Evolutionary conservation across 306 rosid genomes (phyloP).

Genomic region (Macrotyloma uniflorum): DNA sequence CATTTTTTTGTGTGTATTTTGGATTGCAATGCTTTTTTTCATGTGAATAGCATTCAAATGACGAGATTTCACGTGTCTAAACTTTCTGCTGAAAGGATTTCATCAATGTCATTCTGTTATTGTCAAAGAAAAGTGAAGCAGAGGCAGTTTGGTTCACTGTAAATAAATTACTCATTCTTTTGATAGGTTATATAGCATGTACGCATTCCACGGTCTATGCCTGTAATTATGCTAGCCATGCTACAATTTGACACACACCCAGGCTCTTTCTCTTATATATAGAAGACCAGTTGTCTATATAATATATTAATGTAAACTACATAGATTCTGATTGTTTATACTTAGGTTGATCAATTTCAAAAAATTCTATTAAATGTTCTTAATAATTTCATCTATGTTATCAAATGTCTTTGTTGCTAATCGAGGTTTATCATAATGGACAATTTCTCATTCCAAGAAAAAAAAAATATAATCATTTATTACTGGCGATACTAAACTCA

Average conservation of each 20-base stretch:
- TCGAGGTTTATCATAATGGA: background rate
- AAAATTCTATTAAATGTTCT: background rate
- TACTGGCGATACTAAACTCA: background rate
- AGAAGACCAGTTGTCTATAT: background rate
- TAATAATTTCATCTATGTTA: background rate
- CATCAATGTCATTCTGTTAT: background rate
- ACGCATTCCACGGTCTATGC: background rate
- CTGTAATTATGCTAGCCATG: background rate
- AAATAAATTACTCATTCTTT: background rate
- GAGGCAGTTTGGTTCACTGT: conserved; percentile 14
- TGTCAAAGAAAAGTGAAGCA: background rate
- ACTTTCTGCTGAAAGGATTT: background rate
- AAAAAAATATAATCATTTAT: background rate
- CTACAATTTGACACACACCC: background rate
- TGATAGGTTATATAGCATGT: conserved; percentile 1
- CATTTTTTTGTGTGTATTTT: background rate
- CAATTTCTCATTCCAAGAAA: background rate
- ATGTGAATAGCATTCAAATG: background rate
- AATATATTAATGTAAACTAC: background rate
- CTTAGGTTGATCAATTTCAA: background rate
- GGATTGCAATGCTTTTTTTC: background rate
- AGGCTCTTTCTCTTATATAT: background rate
- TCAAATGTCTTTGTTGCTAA: conserved; percentile 1
- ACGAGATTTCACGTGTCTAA: background rate
- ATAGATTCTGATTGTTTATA: background rate